phyloP scores from a whole-genome alignment of 1,139 yeast genomes.

The Kodamaea derodonti region DNA sequence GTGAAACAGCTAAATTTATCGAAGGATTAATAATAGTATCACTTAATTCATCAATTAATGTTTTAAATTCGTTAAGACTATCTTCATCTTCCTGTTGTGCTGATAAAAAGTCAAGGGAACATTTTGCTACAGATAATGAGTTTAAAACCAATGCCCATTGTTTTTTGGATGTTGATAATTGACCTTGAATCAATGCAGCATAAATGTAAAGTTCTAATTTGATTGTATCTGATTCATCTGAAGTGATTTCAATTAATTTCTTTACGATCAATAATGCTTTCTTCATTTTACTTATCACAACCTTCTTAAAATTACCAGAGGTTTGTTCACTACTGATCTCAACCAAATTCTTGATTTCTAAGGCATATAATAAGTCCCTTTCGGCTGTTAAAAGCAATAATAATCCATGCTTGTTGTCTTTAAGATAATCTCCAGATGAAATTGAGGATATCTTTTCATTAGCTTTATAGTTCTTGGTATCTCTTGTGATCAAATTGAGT shows the following conservation, averaged over 20 bases:
- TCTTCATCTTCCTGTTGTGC: constrained; percentile 14
- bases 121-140: constrained; percentile 57
- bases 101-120: constrained; percentile 52
- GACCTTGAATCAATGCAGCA: constrained; percentile 59
- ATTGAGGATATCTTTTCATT: constrained; percentile 44
- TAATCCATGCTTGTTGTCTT: constrained; percentile 44
- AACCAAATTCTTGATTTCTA: constrained; percentile 55
- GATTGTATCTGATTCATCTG: constrained; percentile 29
- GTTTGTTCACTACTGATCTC: constrained; percentile 46
- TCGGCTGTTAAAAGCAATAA: constrained; percentile 58
- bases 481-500: constrained; percentile 52
- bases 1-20: constrained; percentile 54
- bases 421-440: constrained; percentile 40
- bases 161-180: constrained; percentile 51
- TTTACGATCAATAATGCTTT: constrained; percentile 50
- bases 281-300: constrained; percentile 65
- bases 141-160: constrained; percentile 54
- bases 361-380: constrained; percentile 64
- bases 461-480: constrained; percentile 50
- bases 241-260: constrained; percentile 37
- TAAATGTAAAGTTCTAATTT: constrained; percentile 60
- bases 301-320: constrained; percentile 41
- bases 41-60: constrained; percentile 52
- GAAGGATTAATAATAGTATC: constrained; percentile 68
- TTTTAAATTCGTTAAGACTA: constrained; percentile 28